Evolutionary conservation across 768 basidiomycete species (phyloP).

Genomic region (Cytidiella melzeri): DNA sequence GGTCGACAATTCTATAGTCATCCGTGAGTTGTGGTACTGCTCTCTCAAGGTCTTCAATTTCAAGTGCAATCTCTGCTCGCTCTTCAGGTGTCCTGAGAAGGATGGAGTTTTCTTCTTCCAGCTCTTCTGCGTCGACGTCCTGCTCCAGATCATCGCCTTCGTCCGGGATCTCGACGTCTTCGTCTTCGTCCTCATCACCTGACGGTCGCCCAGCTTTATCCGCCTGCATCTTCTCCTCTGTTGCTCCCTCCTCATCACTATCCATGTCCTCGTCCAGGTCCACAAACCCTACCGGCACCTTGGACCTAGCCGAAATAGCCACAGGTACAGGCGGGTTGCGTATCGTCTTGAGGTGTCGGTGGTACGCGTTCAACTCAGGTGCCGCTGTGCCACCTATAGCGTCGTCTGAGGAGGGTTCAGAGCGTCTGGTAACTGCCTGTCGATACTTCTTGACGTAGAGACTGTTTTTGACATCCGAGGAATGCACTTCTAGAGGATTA

Average conservation of each 20-base stretch:
- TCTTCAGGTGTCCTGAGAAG: constrained; percentile 57
- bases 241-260: constrained; percentile 37
- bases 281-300: constrained; percentile 20
- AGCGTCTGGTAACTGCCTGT: constrained; percentile 22
- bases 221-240: constrained; percentile 9
- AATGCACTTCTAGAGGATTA: constrained; percentile 64
- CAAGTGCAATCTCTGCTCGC: constrained; percentile 63
- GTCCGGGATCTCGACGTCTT: constrained; percentile 29
- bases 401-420: constrained; percentile 45
- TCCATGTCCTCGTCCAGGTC: constrained; percentile 48
- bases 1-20: constrained; percentile 79
- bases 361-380: constrained; percentile 42
- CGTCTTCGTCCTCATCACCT: constrained; percentile 25
- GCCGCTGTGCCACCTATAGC: constrained; percentile 33
- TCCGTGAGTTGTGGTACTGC: constrained; percentile 59
- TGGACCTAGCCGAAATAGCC: constrained; percentile 21
- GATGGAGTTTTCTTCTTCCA: constrained; percentile 59
- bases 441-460: constrained; percentile 34
- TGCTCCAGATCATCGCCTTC: constrained; percentile 19
- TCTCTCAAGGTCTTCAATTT: constrained; percentile 66
- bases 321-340: background rate
- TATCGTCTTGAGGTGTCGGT: constrained; percentile 37
- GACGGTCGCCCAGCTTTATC: background rate
- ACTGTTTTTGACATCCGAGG: constrained; percentile 50
- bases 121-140: constrained; percentile 21